phyloP scores from a whole-genome alignment of 768 basidiomycete species.

The Mrakia gelida region DNA sequence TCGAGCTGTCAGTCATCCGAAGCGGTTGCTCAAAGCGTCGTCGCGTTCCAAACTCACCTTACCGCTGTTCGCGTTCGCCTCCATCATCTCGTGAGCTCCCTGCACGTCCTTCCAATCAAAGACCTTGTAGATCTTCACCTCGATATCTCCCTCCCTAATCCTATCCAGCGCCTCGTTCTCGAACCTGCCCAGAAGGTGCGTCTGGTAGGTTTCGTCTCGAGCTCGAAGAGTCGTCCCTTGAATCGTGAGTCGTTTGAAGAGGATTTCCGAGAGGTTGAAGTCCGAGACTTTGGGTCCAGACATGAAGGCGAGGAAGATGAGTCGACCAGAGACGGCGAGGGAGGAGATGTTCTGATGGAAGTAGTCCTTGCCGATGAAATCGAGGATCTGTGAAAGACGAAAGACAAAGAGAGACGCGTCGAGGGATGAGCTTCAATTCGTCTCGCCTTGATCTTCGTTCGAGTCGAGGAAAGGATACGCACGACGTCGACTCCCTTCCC shows the following conservation, averaged over 20 bases:
- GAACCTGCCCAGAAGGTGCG: constrained; percentile 52
- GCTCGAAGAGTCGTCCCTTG: constrained; percentile 83
- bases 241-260: constrained; percentile 79
- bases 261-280: constrained; percentile 57
- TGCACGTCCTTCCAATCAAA: constrained; percentile 65
- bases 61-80: constrained; percentile 20
- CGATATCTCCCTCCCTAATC: constrained; percentile 54
- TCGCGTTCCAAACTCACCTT: constrained; percentile 5
- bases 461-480: background rate
- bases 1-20: too few relatives aligned
- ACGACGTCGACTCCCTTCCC: constrained; percentile 68
- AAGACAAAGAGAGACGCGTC: background rate
- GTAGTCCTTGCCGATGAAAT: constrained; percentile 73
- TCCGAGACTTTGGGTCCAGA: constrained; percentile 38
- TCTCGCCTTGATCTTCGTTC: too few relatives aligned
- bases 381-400: constrained; percentile 53
- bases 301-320: constrained; percentile 43
- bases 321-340: constrained; percentile 53
- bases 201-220: constrained; percentile 70
- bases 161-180: constrained; percentile 36
- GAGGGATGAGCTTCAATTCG: too few relatives aligned
- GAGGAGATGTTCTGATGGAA: constrained; percentile 68
- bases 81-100: constrained; percentile 76
- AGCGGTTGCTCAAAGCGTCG: too few relatives aligned
- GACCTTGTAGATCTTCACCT: constrained; percentile 74